Evolutionary conservation across 805 yeast species (phyloP), one percentile per base, ranked within the genome.

Genomic region (Candida stauntonica): DNA sequence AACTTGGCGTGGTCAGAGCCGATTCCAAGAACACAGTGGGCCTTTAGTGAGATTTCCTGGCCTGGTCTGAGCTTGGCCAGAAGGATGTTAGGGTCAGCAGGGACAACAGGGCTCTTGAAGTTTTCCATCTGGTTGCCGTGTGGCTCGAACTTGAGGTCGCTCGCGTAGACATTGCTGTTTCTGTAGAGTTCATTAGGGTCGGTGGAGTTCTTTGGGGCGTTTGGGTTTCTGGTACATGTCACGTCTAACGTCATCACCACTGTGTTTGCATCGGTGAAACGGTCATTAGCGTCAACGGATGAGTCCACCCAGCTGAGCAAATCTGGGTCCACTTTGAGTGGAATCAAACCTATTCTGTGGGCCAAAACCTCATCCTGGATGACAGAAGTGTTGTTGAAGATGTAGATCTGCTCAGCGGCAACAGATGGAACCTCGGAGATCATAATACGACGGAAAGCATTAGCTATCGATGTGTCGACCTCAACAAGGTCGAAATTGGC

Each of bases 1-100:
- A 86, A 93, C 64, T 93, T 93, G 43, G 99, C 97, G 63, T 93
- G 99, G 62, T 93, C 99, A 29, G 87, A 65, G 36, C 97, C 99
- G 49, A 86, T 66, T 42, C 99, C 99, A 46, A 91, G 71, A 21
- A 89, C 71, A 60, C 97, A 93, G 65, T 88, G 96, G 41, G 84
- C 95, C 57, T 88, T 73, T 48, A 93, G 70, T 19, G 91, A 76
- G 47, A 93, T 89, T 64, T 93, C 98, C 67, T 93, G 99, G 34
- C 96, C 96, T 6, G 98, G 98, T 55, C 99, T 78, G 55, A 93
- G 70, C 65, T 93, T 93, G 36, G 96, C 96, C 38, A 93, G 63
- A 47, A 93, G 66, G 50, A 93, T 86, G 60, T 93, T 83, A 26
- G 96, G 96, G 64, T 89, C 93, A 42, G 84, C 73, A 17, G 95